Percentiles rank a stretch among this genome's conserved stretches.
Evolutionary conservation across 2,329 filamentous ascomycete species (phyloP).

Genomic region (Cladophialophora yegresii): DNA sequence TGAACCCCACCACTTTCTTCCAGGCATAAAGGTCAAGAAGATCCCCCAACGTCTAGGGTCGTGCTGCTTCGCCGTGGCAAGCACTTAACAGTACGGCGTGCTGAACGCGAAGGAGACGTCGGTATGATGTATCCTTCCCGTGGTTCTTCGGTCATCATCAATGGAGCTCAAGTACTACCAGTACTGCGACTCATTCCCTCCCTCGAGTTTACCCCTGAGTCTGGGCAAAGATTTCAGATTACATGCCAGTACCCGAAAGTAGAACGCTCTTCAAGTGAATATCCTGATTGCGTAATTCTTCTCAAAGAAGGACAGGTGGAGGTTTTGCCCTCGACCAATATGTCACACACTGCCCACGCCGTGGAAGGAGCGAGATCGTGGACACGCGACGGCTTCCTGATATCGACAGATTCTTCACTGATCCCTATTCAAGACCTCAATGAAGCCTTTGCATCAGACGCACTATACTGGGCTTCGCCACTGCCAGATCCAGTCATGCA

Average conservation of each 20-base stretch:
- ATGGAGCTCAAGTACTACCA: too few species aligned
- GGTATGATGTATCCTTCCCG: background rate
- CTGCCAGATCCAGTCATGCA: constrained; percentile 54
- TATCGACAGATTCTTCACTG: constrained; percentile 62
- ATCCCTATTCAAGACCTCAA: constrained; percentile 59
- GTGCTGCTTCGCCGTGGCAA: background rate
- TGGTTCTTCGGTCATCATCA: background rate
- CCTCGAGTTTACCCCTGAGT: background rate
- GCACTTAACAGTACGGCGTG: background rate
- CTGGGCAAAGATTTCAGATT: background rate
- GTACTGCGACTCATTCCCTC: background rate
- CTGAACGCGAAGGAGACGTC: background rate
- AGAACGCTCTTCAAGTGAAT: background rate
- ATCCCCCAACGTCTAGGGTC: background rate
- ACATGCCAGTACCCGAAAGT: background rate
- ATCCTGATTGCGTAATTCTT: background rate
- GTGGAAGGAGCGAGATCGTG: constrained; percentile 18
- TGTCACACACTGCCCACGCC: constrained; percentile 12
- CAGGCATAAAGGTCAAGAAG: background rate
- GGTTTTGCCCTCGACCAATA: background rate
- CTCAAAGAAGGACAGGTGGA: background rate
- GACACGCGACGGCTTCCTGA: constrained; percentile 54
- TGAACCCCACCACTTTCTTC: background rate
- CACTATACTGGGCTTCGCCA: constrained; percentile 63
- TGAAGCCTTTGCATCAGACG: constrained; percentile 57